phyloP scores from a whole-genome alignment of 345 rosid genomes.

The Salix brachista region DNA sequence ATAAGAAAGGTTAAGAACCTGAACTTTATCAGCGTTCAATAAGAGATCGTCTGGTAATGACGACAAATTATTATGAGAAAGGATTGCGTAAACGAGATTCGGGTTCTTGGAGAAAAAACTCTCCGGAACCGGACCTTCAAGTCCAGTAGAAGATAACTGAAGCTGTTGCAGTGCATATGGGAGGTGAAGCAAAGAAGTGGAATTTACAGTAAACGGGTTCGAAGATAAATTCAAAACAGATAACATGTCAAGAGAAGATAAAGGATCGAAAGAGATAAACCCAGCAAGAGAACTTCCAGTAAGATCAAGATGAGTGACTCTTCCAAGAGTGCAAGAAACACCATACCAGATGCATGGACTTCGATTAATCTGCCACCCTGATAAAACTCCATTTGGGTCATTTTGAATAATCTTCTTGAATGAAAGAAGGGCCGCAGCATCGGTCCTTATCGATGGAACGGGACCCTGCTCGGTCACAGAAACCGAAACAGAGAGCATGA shows the following conservation, averaged over 20 bases:
- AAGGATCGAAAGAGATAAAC: constrained; percentile 49
- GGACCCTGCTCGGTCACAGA: constrained; percentile 20
- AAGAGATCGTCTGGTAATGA: constrained; percentile 55
- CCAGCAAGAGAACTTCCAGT: constrained; percentile 50
- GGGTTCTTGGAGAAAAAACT: constrained; percentile 51
- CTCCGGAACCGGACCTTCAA: constrained; percentile 61
- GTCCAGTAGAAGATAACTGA: constrained; percentile 56
- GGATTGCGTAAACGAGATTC: constrained; percentile 49
- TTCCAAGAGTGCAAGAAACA: constrained; percentile 59
- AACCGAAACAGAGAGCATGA: constrained; percentile 27
- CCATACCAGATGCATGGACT: constrained; percentile 74
- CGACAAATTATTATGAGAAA: constrained; percentile 64
- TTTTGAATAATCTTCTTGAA: constrained; percentile 67
- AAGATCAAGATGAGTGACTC: constrained; percentile 72
- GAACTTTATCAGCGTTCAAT: constrained; percentile 49
- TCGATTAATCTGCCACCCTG: constrained; percentile 50
- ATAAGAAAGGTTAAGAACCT: constrained; percentile 66
- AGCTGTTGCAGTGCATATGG: constrained; percentile 63
- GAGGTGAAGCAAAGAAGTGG: constrained; percentile 72
- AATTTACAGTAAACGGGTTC: constrained; percentile 49
- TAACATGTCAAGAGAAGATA: constrained; percentile 56
- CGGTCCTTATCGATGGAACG: constrained; percentile 57
- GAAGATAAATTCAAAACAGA: constrained; percentile 57
- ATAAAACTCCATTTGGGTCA: constrained; percentile 61
- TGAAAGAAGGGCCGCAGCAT: constrained; percentile 53